Evolutionary conservation across 345 rosid genomes (phyloP), one percentile per base, ranked within the genome.

Genomic region (Murraya koenigii): DNA sequence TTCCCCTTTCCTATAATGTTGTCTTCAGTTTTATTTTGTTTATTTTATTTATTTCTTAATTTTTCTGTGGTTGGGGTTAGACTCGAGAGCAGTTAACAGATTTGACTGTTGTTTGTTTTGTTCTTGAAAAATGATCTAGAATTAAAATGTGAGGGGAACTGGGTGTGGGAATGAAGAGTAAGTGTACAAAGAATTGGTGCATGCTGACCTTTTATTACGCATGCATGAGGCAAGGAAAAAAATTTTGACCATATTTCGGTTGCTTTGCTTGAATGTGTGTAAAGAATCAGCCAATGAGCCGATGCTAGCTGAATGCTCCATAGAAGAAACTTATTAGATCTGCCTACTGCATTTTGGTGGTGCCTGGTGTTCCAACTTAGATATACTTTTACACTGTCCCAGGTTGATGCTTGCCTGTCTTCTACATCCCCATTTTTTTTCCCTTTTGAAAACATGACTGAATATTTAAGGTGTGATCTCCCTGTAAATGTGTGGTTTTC

Each of bases 171-270:
- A 23, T 56, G 49, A 26, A 33, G 49, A 76, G 75, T 28, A 41
- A 63, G 9, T 68, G 63, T 75, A 68, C 44, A 74, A 36, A 49
- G 72, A 66, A 75, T 52, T 15, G 10, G 74, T 79, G 86, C 85
- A 71, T 81, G 89, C 89, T 83, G 83, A 77, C 81, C 80, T 82
- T 79, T 78, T 84, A 72, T 73, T 32, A 77, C 44, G 83, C 86
- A 79, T 75, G 87, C 84, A 66, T 66, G 72, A 32, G 66, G 75
- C 77, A 49, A 75, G 66, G 36, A 73, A 20, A 17, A 30, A 9
- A 22, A 5, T 28, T 56, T 19, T 36, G 52, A 14, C 11, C 49
- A 11, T n/a, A 38, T 70, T 39, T 23, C n/a, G 78, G 77, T 65
- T 28, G 49, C 54, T 30, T 35, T 44, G 49, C 17, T 44, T 76